phyloP scores from a whole-genome alignment of 2,329 filamentous ascomycete species.

The Aspergillus sp. region DNA sequence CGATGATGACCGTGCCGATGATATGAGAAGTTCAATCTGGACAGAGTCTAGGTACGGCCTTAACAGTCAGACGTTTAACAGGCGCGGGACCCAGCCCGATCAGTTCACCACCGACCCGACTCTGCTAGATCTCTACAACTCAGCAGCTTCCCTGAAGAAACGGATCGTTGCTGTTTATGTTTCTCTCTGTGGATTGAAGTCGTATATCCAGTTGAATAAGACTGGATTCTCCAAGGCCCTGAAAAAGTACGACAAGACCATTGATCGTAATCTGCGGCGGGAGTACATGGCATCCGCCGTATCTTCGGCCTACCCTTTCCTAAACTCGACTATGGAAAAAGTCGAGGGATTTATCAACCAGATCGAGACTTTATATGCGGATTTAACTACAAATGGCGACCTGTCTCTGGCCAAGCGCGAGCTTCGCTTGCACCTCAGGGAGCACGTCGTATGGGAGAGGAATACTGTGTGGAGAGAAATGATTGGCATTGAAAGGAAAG shows the following conservation, averaged over 20 bases:
- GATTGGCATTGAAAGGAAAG: slow-evolving; percentile 95
- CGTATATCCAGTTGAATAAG: slow-evolving; percentile 91
- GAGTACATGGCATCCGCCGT: slow-evolving; percentile 75
- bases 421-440: slow-evolving; percentile 82
- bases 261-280: slow-evolving; percentile 76
- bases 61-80: slow-evolving; percentile 18
- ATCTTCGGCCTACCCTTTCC: slow-evolving; percentile 78
- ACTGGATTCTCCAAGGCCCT: slow-evolving; percentile 95
- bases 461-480: slow-evolving; percentile 99
- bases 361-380: slow-evolving; percentile 78
- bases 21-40: slow-evolving; percentile 38
- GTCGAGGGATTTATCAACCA: slow-evolving; percentile 70
- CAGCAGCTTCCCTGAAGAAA: slow-evolving; percentile 87
- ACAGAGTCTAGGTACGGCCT: slow-evolving; percentile 20
- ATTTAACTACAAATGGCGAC: slow-evolving; percentile 80
- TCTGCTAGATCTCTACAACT: slow-evolving; percentile 67
- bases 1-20: slow-evolving; percentile 30
- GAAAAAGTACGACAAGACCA: slow-evolving; percentile 98
- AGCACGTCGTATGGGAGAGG: slow-evolving; percentile 98
- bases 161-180: slow-evolving; percentile 85
- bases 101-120: slow-evolving; percentile 74
- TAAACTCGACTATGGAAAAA: slow-evolving; percentile 65
- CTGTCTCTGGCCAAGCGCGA: slow-evolving; percentile 75
- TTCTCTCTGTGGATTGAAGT: slow-evolving; percentile 90
- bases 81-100: slow-evolving; percentile 57